Evolutionary conservation across 2,329 filamentous ascomycete genomes (phyloP).

Genomic region (Coniella vitis): DNA sequence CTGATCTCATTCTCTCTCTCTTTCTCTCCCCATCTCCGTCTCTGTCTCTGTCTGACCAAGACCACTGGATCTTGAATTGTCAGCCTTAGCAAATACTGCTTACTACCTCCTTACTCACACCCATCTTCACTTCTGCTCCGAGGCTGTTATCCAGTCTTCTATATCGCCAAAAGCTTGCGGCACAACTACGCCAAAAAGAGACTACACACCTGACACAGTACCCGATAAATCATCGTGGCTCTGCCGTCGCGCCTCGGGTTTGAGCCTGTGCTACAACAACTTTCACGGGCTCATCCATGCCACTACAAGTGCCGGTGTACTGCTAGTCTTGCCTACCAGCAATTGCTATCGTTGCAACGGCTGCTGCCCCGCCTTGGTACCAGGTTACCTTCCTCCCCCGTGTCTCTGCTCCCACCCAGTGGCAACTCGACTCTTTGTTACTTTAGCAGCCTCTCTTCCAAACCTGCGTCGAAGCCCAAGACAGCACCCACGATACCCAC

Average conservation of each 20-base stretch:
- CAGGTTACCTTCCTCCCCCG: slow-evolving; percentile 13
- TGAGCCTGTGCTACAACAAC: neutral
- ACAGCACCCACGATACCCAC: slow-evolving; percentile 22
- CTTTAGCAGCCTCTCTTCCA: neutral
- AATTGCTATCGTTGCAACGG: slow-evolving; percentile 11
- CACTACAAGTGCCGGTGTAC: neutral
- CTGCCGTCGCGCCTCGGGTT: slow-evolving; percentile 2
- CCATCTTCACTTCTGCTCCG: neutral
- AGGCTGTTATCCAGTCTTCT: no score
- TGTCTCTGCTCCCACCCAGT: neutral
- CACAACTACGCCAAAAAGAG: no score
- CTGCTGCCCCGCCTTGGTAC: slow-evolving; percentile 1
- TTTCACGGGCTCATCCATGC: neutral
- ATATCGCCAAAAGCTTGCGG: no score
- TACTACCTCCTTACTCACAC: neutral
- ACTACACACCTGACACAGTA: no score
- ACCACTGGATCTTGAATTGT: neutral
- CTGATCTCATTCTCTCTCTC: neutral
- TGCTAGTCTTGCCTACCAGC: neutral
- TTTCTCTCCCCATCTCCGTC: neutral
- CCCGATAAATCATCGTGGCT: slow-evolving; percentile 6
- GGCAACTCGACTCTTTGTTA: neutral
- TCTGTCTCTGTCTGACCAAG: neutral
- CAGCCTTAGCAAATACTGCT: no score
- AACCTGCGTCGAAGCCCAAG: neutral